These are phyloP conservation scores for Syncephalastrum sp. DNA, from an alignment of 371 early-diverging fungal genomes.

Conservation along the genomic window DNA sequence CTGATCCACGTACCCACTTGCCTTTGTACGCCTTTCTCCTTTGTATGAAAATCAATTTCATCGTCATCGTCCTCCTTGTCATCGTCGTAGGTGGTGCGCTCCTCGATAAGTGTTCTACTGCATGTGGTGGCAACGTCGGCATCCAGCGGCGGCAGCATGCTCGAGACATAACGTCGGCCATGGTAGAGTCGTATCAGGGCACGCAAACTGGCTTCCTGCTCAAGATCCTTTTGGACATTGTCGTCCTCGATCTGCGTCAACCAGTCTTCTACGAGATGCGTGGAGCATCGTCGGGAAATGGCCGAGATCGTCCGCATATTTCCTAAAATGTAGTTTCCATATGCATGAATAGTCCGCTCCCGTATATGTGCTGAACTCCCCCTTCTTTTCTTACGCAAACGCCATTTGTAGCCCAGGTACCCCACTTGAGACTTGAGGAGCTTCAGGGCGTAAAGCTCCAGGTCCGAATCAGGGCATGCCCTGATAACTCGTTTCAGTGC, in stretches of 20 bases:
- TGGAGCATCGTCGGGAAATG: slow-evolving; percentile 68
- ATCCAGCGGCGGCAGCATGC: slow-evolving; percentile 24
- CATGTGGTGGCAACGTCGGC: not conserved
- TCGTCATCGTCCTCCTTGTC: slow-evolving; percentile 7
- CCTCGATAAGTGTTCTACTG: no score
- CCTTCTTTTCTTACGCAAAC: slow-evolving; percentile 51
- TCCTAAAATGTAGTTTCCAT: no score
- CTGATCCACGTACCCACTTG: not conserved
- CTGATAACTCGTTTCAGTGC: slow-evolving; percentile 72
- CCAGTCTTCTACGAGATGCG: slow-evolving; percentile 72
- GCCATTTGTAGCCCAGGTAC: slow-evolving; percentile 82
- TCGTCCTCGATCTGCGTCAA: slow-evolving; percentile 59
- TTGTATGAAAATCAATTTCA: no score
- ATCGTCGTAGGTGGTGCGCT: slow-evolving; percentile 22
- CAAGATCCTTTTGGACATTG: slow-evolving; percentile 68
- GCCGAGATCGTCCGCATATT: slow-evolving; percentile 82
- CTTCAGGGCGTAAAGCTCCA: slow-evolving; percentile 75
- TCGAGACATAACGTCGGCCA: slow-evolving; percentile 54
- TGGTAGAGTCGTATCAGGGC: slow-evolving; percentile 62
- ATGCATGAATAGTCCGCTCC: no score
- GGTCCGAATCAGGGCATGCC: slow-evolving; percentile 54
- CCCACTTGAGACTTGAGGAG: slow-evolving; percentile 77
- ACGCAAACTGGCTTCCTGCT: slow-evolving; percentile 64
- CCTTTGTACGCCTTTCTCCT: no score
- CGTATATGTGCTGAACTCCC: not conserved